A percentile compares a stretch with the other conserved stretches of the same genome.
These are phyloP conservation scores for Ceratobasidium sp. DNA, from an alignment of 1,284 basidiomycete species.

Conservation along the genomic window DNA sequence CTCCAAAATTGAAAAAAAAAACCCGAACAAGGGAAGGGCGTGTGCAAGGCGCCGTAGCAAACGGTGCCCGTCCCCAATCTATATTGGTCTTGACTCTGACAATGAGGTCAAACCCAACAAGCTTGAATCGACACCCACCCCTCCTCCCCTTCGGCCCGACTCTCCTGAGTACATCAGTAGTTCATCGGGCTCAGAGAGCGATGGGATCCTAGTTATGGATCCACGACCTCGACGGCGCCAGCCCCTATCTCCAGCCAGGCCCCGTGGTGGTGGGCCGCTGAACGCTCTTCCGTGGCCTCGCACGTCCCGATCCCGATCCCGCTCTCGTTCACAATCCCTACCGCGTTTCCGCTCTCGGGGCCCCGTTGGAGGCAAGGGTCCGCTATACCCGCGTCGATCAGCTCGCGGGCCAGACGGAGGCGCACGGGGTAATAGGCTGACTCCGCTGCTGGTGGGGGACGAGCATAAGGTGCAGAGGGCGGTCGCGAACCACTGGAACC, in stretches of 20 bases:
- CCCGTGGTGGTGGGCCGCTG: not conserved
- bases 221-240: slow-evolving; percentile 21
- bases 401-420: slow-evolving; percentile 27
- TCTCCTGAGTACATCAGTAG: too few species aligned
- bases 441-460: not conserved
- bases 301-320: slow-evolving; percentile 11
- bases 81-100: too few species aligned
- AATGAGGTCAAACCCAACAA: too few species aligned
- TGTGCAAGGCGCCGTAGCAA: too few species aligned
- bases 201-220: too few species aligned
- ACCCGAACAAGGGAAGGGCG: too few species aligned
- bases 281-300: slow-evolving; percentile 11
- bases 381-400: slow-evolving; percentile 4
- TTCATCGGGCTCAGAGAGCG: too few species aligned
- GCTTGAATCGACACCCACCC: too few species aligned
- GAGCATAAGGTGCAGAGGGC: not conserved
- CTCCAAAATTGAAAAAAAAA: too few species aligned
- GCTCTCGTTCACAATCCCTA: slow-evolving; percentile 11
- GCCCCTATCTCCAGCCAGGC: slow-evolving; percentile 3
- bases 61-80: too few species aligned
- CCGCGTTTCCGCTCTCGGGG: slow-evolving; percentile 30
- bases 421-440: slow-evolving; percentile 17
- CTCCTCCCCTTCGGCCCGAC: too few species aligned
- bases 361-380: slow-evolving; percentile 17
- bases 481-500: slow-evolving; percentile 10